These are phyloP conservation scores for Vitis cinerea DNA, from an alignment of 164 flowering plant genomes.

Conservation along the genomic window DNA sequence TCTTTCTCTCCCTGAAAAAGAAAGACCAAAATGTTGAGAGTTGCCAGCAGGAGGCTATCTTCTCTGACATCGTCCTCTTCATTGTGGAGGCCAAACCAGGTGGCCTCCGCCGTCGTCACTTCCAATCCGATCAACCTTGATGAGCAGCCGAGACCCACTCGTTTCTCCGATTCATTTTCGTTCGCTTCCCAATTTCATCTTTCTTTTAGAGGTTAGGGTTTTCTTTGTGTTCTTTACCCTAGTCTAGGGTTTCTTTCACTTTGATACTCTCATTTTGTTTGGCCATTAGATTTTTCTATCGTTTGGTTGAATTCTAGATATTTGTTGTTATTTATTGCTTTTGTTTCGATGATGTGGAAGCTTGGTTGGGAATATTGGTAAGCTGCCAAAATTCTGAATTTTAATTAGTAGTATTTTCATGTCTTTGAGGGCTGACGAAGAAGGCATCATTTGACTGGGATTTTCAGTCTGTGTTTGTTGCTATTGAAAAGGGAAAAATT, in stretches of 20 bases:
- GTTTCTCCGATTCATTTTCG: constrained; percentile 2
- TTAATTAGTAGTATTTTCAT: too few relatives aligned
- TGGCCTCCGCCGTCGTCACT: constrained; percentile 12
- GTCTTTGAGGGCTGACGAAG: too few relatives aligned
- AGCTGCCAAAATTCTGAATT: too few relatives aligned
- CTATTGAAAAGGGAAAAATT: too few relatives aligned
- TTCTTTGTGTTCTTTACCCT: background rate
- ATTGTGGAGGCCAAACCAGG: constrained; percentile 12
- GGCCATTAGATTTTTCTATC: background rate
- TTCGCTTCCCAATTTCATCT: constrained; percentile 10
- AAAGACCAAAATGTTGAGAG: constrained; percentile 25
- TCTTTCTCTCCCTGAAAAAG: constrained; percentile 1
- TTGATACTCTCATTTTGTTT: background rate
- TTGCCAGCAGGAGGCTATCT: constrained; percentile 28
- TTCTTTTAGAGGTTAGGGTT: constrained; percentile 20
- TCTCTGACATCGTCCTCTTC: constrained; percentile 13
- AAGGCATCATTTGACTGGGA: too few relatives aligned
- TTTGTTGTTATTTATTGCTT: too few relatives aligned
- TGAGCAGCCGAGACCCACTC: constrained; percentile 11
- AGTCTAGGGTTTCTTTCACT: background rate
- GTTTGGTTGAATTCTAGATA: background rate
- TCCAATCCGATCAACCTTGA: constrained; percentile 1
- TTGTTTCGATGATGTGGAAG: too few relatives aligned
- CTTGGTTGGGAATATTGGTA: too few relatives aligned
- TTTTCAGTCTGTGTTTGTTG: too few relatives aligned